Base-by-base conservation (phyloP, 331 rosid genomes). In the Quercus lobata region DNA sequence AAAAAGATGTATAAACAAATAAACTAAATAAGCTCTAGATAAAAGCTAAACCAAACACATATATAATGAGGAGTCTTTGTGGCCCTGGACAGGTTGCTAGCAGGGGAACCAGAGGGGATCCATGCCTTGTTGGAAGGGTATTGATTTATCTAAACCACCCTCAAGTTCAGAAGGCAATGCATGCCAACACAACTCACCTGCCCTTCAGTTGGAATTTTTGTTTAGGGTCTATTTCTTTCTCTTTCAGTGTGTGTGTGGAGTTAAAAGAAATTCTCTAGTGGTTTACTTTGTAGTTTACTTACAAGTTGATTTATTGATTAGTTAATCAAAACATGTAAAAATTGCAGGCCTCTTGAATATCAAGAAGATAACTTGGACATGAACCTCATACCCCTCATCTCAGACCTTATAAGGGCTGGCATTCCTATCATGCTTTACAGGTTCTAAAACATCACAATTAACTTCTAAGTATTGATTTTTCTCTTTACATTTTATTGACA, bases 361-460 rank as follows among this genome's bases (percentile, higher is more conserved):
- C 74, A 41, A 70, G 74, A 46, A 35, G 56, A 70, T 70, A 70
- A 37, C 55, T 5, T 11, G 74, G 74, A 70, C 30, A 70, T 11
- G 55, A 44, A 70, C 32, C 27, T 35, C 34, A 21, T 70, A n/a
- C 74, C 57, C 30, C 74, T 70, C 10, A n/a, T 70, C 55, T 70
- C 74, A 22, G 74, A 70, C 56, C 55, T 70, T 70, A 17, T 70
- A 19, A 70, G 44, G 56, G 74, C 27, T 8, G 74, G 74, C 56
- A 19, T 70, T 70, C 74, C 74, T 10, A 5, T 70, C 57, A n/a
- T 70, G 57, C 74, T 70, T 44, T 70, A 70, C 74, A 41, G 74
- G 74, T 70, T 70, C 57, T 19, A 12, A 30, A 63, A 63, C 17
- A 5, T 24, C 68, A 60, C 3, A 46, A 46, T 46, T 12, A 12